phyloP scores from a whole-genome alignment of 345 rosid species.

The Brassica cretica region DNA sequence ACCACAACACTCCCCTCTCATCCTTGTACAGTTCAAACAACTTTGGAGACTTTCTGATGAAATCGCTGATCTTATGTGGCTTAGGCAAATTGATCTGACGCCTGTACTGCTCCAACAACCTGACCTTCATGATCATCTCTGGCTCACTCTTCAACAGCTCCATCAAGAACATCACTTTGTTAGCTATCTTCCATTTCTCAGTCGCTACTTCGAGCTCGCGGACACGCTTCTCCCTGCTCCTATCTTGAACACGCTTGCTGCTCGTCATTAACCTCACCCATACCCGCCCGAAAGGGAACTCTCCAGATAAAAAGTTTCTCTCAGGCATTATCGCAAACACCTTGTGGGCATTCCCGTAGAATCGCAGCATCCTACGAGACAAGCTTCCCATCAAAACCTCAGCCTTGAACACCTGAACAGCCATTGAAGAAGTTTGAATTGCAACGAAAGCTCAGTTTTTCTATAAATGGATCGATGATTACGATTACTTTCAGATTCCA shows the following conservation, averaged over 20 bases:
- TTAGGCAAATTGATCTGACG: conserved; percentile 60
- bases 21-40: conserved; percentile 78
- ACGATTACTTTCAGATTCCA: not conserved
- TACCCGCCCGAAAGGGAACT: conserved; percentile 35
- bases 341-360: conserved; percentile 20
- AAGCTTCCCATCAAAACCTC: conserved; percentile 13
- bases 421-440: conserved; percentile 16
- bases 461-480: not conserved
- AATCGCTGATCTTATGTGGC: conserved; percentile 64
- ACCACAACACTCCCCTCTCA: conserved; percentile 69
- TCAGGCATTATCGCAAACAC: conserved; percentile 49
- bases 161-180: conserved; percentile 62
- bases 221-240: conserved; percentile 69
- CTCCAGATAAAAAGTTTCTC: conserved; percentile 30
- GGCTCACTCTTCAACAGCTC: conserved; percentile 66
- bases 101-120: conserved; percentile 57
- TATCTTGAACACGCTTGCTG: conserved; percentile 76
- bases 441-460: not conserved
- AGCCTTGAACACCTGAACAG: not conserved
- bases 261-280: conserved; percentile 66
- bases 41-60: conserved; percentile 71
- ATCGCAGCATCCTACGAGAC: not conserved
- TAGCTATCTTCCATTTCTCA: conserved; percentile 70
- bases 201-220: conserved; percentile 68
- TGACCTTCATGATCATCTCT: conserved; percentile 67